Evolutionary conservation across 257 asterid species (phyloP), one percentile per base, ranked within the genome.

Genomic region (Salvia hispanica): DNA sequence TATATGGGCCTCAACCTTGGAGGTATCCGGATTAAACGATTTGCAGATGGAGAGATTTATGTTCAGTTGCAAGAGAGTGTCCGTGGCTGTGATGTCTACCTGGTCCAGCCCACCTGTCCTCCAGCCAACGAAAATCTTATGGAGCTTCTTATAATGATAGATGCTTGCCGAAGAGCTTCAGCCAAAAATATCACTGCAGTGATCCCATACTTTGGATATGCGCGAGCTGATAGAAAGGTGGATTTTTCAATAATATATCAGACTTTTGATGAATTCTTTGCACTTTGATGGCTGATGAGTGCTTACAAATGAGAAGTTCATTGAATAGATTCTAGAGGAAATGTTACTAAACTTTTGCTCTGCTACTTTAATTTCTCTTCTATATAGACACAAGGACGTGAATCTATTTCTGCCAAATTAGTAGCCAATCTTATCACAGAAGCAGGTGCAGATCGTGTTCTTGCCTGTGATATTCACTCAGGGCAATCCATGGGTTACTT

Each of bases 401-500:
- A 91, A 72, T 88, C 97, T 36, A 91, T 91, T 74, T 95, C 92
- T 13, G 97, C 96, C 74, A 91, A 88, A 81, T 71, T 91, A 79
- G 95, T 91, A 36, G 89, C 97, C 44, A 91, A 91, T 77, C 86
- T 88, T 58, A 88, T 91, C 54, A 90, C 96, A n/a, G 92, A 86
- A 79, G 78, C 97, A 71, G 97, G 97, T 50, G 97, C 96, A 14
- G 91, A 91, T 79, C 92, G 97, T 50, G 92, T 91, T 78, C 88
- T 91, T 72, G 92, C 97, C 62, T 91, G 96, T 83, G 97, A 91
- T 79, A 90, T 91, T 64, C 97, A 91, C 78, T 91, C 97, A 48
- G 97, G 97, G 54, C 97, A 88, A 73, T 86, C 97, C 74, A 86
- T 91, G 92, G 97, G 97, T 70, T 88, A 88, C 80, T 91, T 91